Base-by-base conservation (phyloP, 2,329 filamentous ascomycete species). In the Neopestalotiopsis sp. region DNA sequence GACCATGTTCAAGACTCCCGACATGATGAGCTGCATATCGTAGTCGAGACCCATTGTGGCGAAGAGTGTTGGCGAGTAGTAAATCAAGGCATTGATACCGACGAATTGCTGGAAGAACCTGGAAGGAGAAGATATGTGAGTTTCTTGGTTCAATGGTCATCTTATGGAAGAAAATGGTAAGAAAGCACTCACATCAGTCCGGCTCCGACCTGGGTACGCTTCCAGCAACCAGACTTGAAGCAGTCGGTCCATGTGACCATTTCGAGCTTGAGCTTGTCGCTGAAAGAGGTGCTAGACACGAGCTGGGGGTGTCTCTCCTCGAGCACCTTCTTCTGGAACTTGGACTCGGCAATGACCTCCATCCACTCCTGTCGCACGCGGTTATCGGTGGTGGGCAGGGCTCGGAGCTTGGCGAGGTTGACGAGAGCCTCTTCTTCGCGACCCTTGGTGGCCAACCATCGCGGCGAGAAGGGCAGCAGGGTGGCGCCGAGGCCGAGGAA, bases 271-370 rank as follows among this genome's bases (percentile, higher is more conserved):
- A 86, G 70, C 9, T 78, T 78, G 24, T 79, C 75, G 77, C 3
- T 68, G 56, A 3, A 74, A 73, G n/a, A 59, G 76, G 73, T 20
- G 78, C 78, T 81, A 56, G 68, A 28, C 20, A 66, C 52, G 45
- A 66, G 64, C 32, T 77, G 66, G 0, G 79, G 78, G 52, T 81
- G 80, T 7, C 74, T 71, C 64, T 80, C 74, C 4, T 73, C 75
- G 1, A 80, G 80, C 64, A 82, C 75, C 71, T 86, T 78, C 67
- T 81, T 78, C 69, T 87, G 85, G 74, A 88, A 86, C 9, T 81
- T 80, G 12, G 85, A 84, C 71, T 90, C 88, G 1, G 86, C 83
- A 10, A 84, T 81, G 60, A 86, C 85, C 30, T 85, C 83, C 42
- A 81, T 72, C 71, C 79, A 82, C 72, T 90, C 88, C 66, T 84